Percentiles rank a stretch among this genome's conserved stretches.
Conservation (phyloP, 176 grass and related monocot genomes). For the Bothriochloa decipiens region DNA sequence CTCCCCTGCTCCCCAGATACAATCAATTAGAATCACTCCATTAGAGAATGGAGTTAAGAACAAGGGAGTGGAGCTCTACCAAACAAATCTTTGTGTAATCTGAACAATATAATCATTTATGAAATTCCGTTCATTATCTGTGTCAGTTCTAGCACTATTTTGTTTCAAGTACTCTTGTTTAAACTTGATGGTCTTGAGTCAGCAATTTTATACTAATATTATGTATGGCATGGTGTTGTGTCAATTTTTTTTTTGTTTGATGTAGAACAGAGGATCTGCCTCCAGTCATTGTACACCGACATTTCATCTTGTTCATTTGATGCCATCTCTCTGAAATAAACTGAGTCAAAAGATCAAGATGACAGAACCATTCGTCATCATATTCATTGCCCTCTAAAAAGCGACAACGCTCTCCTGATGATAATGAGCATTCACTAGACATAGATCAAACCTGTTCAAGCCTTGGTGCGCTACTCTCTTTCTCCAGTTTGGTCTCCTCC, state of each 20-base stretch:
- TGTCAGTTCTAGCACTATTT: neutral
- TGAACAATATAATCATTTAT: neutral
- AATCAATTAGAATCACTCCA: neutral
- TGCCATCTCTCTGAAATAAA: constrained; percentile 14
- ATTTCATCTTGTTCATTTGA: neutral
- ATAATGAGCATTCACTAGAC: neutral
- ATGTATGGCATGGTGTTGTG: neutral
- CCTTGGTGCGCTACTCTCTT: constrained; percentile 35
- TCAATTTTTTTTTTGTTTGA: neutral
- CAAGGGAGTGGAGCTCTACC: neutral
- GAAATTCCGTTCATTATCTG: neutral
- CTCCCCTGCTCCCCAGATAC: neutral
- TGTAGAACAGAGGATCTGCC: constrained; percentile 17
- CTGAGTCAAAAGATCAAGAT: neutral
- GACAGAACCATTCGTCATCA: constrained; percentile 43
- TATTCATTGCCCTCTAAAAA: constrained; percentile 39
- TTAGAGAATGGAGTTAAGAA: neutral
- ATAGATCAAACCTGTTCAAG: constrained; percentile 24
- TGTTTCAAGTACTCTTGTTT: neutral
- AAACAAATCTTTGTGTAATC: neutral
- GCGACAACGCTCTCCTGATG: constrained; percentile 27
- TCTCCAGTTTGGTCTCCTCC: neutral
- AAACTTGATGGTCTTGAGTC: neutral
- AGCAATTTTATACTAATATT: neutral
- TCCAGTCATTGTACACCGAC: neutral